These are phyloP conservation scores for Bothriochloa decipiens DNA, from an alignment of 176 grass and related monocot genomes.

Conservation along the genomic window DNA sequence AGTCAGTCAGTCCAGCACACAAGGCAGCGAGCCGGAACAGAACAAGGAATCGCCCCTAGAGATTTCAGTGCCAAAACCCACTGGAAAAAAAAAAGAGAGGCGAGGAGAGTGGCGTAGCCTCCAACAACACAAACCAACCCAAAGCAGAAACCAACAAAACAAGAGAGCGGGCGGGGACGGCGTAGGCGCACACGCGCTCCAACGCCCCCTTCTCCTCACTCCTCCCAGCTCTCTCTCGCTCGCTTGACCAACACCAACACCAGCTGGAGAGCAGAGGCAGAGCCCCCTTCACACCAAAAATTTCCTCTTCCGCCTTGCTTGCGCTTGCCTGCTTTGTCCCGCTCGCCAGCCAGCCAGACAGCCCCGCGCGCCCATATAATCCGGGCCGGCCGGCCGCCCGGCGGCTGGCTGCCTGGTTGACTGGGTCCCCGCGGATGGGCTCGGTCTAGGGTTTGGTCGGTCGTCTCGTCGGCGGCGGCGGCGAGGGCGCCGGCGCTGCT, in stretches of 20 bases:
- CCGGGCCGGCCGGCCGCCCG: slow-evolving; percentile 4
- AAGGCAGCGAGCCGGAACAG: background rate
- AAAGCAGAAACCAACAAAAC: slow-evolving; percentile 53
- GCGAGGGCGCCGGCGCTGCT: slow-evolving; percentile 2
- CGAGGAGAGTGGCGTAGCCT: background rate
- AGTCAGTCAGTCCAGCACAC: background rate
- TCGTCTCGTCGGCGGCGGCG: background rate
- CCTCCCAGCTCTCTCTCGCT: background rate
- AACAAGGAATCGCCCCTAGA: background rate
- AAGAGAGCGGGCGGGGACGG: background rate
- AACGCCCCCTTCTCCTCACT: background rate
- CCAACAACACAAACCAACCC: slow-evolving; percentile 49
- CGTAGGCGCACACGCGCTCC: slow-evolving; percentile 9
- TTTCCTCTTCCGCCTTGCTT: slow-evolving; percentile 39
- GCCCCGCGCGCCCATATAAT: slow-evolving; percentile 16
- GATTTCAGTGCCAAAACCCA: background rate
- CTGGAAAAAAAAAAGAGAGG: background rate
- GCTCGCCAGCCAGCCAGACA: no score
- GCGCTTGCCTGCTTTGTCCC: background rate
- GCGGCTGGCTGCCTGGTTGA: background rate
- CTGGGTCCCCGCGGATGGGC: slow-evolving; percentile 9
- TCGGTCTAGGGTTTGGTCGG: slow-evolving; percentile 1
- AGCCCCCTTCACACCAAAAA: slow-evolving; percentile 21
- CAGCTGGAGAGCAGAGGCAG: background rate
- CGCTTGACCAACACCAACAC: background rate